Base-by-base conservation (phyloP, 306 rosid genomes). In the Lathyrus aphaca region DNA sequence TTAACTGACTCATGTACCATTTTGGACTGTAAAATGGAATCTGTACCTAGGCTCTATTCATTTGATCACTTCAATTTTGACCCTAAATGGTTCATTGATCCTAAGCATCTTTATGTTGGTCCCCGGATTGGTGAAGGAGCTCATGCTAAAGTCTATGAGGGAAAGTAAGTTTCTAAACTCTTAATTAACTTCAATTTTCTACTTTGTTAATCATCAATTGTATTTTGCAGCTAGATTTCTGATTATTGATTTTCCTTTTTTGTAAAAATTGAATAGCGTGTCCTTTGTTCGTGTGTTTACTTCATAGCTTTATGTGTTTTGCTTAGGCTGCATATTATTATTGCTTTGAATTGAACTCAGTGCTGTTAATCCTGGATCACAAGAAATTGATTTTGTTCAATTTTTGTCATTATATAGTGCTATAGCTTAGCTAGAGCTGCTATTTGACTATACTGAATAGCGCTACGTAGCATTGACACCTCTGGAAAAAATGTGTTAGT, bases 111-210 rank as follows among this genome's bases (percentile, higher is more conserved):
- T 9, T 88, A 79, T 74, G 98, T 93, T 29, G 98, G 97, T 16
- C 97, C 98, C 14, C 78, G 85, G 75, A 86, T 93, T 85, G 96
- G 97, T 44, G 98, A 93, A 35, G 97, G 98, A 62, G 97, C 97
- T 82, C 98, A 93, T 82, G 98, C 94, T 63, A 93, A 83, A 86
- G 97, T 93, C 43, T 93, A 90, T 0, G 90, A 93, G 87, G 98
- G 97, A 74, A 93, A 93, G 96, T 90, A 84, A 83, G 97, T 79
- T 77, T 50, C 27, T 59, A 68, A 23, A 68, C 58, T 69, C 5
- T 61, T 10, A 64, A 53, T 17, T 27, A 64, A 50, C 19, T 70
- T 56, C 10, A 67, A 55, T 44, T 21, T 76, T 68, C 46, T 29
- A 54, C 65, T 82, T 80, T 75, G 30, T 19, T 69, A 38, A 50